These are phyloP conservation scores for Balamuthia mandrillaris DNA, from an alignment of 208 protist genomes.

Conservation along the genomic window DNA sequence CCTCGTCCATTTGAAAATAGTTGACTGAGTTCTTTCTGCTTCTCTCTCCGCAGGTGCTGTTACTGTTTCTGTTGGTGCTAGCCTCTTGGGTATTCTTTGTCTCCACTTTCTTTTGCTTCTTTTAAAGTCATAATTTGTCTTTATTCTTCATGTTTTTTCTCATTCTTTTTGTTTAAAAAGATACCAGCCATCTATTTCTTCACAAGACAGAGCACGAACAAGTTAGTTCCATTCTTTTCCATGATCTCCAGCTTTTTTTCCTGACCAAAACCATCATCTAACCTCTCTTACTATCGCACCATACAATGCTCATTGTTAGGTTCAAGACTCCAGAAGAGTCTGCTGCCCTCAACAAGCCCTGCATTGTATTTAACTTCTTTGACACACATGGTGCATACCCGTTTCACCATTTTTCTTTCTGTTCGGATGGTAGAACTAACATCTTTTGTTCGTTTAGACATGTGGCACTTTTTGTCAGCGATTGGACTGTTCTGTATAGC, in stretches of 20 bases:
- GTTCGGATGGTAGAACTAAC: too few species aligned
- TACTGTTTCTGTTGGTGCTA: neutral
- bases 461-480: constrained; percentile 13
- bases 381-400: neutral
- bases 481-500: neutral
- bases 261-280: too few species aligned
- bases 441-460: neutral
- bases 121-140: neutral
- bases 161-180: neutral
- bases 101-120: neutral
- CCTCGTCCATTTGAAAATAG: too few species aligned
- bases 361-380: neutral
- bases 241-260: too few species aligned
- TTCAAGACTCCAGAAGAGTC: neutral
- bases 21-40: too few species aligned
- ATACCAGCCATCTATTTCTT: neutral
- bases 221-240: too few species aligned
- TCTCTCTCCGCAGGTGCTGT: neutral
- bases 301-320: too few species aligned
- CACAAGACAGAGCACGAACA: neutral
- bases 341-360: neutral
- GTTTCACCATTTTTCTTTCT: neutral
- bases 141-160: neutral
- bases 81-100: neutral
- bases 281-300: too few species aligned